These are phyloP conservation scores for Trichoderma atrobrunneum DNA, from an alignment of 2,329 filamentous ascomycete species.

Conservation along the genomic window DNA sequence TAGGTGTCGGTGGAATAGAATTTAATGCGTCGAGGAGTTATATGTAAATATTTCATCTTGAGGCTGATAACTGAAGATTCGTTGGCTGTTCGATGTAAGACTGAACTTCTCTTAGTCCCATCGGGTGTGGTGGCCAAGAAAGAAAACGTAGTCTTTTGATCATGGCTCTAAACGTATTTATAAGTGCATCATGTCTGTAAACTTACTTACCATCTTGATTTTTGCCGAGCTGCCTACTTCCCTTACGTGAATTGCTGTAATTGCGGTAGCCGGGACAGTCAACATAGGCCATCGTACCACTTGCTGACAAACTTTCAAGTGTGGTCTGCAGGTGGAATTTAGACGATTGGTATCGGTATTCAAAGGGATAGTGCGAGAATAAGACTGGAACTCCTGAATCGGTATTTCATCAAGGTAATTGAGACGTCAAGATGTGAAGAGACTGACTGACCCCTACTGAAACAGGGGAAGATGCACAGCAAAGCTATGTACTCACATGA, in stretches of 20 bases:
- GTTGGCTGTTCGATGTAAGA: too few relatives aligned
- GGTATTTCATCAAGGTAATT: neutral
- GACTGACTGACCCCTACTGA: neutral
- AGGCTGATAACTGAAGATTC: too few relatives aligned
- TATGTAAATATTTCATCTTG: too few relatives aligned
- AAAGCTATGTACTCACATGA: neutral
- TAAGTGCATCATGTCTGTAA: neutral
- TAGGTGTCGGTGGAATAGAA: too few relatives aligned
- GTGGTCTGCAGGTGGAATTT: neutral
- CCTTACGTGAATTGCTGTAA: neutral
- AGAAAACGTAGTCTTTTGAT: neutral
- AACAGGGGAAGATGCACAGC: neutral
- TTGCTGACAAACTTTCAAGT: neutral
- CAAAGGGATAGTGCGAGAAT: neutral
- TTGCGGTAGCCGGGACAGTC: neutral
- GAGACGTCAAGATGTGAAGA: neutral
- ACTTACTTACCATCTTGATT: neutral
- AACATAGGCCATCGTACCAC: neutral
- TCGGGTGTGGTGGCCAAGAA: too few relatives aligned
- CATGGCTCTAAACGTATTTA: neutral
- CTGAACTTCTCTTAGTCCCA: too few relatives aligned
- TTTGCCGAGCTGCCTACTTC: neutral
- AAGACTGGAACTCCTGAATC: rapidly evolving
- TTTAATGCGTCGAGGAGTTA: neutral
- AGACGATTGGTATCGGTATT: neutral